Evolutionary conservation across 176 grass and related monocot species (phyloP), one percentile per base, ranked within the genome.

Genomic region (Oryza glaberrima): DNA sequence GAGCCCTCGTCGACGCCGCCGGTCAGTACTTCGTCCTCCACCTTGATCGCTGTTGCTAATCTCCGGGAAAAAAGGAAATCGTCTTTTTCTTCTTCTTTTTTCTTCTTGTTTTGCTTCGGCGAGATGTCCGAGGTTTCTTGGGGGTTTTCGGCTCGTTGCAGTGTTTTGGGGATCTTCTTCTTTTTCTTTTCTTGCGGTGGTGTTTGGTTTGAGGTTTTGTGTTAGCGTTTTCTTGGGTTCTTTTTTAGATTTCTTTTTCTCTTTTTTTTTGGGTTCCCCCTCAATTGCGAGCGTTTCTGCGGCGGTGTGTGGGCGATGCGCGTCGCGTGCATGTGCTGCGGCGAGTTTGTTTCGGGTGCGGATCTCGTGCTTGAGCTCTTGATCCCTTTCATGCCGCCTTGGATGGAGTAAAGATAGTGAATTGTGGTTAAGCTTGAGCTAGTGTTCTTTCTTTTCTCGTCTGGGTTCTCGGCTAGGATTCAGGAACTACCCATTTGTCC

Each of bases 21-120:
- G 83, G 88, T 90, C 36, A 79, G 68, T 79, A 17, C 5, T 38
- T 38, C 66, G 45, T 76, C 61, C 82, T 11, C 11, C 26, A 32
- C 30, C 30, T 32, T 22, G 26, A 9, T n/a, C 58, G 58, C 58
- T 58, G 61, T 41, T 65, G 4, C 17, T 10, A 9, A 20, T 34
- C 8, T 12, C 48, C 16, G 77, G 7, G 40, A 8, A 8, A 40
- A 41, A 41, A 34, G 10, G 43, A 48, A 54, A 52, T 34, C 40
- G 3, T 10, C 4, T 32, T 35, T 26, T 10, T 8, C 6, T 32
- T 46, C 26, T 10, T 8, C 4, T 5, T 36, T 36, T 10, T 22
- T 12, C 10, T 20, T 23, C 2, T 22, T 12, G 9, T 60, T 5
- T 52, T 26, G 82, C 75, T 73, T 68, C 72, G 66, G 22, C 78